phyloP scores from a whole-genome alignment of 306 rosid species.

The Coriaria nepalensis region DNA sequence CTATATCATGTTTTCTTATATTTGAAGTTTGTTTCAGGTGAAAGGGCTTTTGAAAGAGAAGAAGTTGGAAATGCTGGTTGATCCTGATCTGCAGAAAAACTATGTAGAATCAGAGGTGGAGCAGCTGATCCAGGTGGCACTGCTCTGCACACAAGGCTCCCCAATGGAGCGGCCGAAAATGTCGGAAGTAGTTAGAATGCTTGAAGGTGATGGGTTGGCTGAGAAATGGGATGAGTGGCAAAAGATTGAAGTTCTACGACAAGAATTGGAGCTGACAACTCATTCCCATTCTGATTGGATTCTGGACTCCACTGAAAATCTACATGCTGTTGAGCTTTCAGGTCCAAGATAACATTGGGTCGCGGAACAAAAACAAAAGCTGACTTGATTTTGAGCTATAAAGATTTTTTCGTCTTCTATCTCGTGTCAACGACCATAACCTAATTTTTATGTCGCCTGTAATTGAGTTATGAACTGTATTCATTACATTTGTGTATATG shows the following conservation, averaged over 20 bases:
- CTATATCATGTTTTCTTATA: conserved; percentile 1
- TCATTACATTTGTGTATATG: conserved; percentile 78
- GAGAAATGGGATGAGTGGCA: conserved; percentile 98
- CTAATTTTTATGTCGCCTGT: conserved; percentile 22
- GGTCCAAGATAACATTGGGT: conserved; percentile 78
- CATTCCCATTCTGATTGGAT: conserved; percentile 81
- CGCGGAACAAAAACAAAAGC: conserved; percentile 4
- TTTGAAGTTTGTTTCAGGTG: conserved; percentile 41
- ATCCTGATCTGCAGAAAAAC: conserved; percentile 71
- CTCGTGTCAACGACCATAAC: conserved; percentile 4
- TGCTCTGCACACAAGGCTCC: conserved; percentile 82
- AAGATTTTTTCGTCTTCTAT: conserved; percentile 23
- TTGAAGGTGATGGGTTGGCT: conserved; percentile 82
- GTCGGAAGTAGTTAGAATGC: conserved; percentile 92
- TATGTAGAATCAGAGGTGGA: conserved; percentile 74
- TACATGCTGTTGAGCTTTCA: conserved; percentile 78
- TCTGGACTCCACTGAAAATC: conserved; percentile 74
- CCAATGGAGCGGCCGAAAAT: conserved; percentile 87
- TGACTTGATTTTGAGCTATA: conserved; percentile 36
- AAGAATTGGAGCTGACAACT: conserved; percentile 69
- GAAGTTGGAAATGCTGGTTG: conserved; percentile 73
- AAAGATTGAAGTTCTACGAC: conserved; percentile 73
- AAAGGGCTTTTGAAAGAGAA: conserved; percentile 76
- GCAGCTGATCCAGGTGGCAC: conserved; percentile 78
- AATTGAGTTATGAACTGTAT: conserved; percentile 44